phyloP scores from a whole-genome alignment of 2,329 filamentous ascomycete genomes.

The Ophiostoma quercus region DNA sequence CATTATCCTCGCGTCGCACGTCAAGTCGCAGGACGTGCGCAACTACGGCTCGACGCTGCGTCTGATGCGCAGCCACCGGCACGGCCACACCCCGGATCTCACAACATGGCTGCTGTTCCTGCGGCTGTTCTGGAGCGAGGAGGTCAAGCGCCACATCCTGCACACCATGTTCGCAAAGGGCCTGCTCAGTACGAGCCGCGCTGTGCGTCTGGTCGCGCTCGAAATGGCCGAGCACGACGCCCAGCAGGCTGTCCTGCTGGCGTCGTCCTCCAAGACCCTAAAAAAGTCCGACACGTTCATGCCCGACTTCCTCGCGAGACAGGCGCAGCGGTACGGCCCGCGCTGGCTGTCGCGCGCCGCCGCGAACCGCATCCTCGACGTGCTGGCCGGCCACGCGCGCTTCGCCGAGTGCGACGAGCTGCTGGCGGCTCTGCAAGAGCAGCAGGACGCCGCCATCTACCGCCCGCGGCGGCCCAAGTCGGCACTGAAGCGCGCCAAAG shows the following conservation, averaged over 20 bases:
- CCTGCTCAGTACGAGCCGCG: conserved; percentile 38
- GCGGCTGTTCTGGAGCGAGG: conserved; percentile 53
- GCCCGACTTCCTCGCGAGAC: conserved; percentile 39
- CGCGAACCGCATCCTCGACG: conserved; percentile 39
- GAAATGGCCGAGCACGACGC: conserved; percentile 43
- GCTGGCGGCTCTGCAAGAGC: conserved; percentile 32
- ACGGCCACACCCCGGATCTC: conserved; percentile 40
- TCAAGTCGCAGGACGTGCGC: conserved; percentile 38
- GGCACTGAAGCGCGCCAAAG: neutral
- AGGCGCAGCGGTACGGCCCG: conserved; percentile 42
- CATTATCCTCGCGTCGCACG: conserved; percentile 41
- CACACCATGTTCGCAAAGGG: conserved; percentile 44
- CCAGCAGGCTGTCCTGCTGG: conserved; percentile 35
- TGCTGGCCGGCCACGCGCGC: conserved; percentile 40
- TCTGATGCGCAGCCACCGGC: conserved; percentile 38
- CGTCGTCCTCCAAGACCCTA: neutral
- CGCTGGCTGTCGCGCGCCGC: conserved; percentile 41
- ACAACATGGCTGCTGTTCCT: conserved; percentile 48
- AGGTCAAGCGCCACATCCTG: conserved; percentile 45
- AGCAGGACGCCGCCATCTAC: conserved; percentile 1
- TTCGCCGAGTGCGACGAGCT: conserved; percentile 33
- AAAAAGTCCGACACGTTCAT: conserved; percentile 25
- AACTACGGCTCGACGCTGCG: conserved; percentile 41
- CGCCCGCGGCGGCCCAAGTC: conserved; percentile 13
- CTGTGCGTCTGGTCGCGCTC: conserved; percentile 38